Evolutionary conservation across 2,329 filamentous ascomycete genomes (phyloP).

Genomic region (Botrytis elliptica): DNA sequence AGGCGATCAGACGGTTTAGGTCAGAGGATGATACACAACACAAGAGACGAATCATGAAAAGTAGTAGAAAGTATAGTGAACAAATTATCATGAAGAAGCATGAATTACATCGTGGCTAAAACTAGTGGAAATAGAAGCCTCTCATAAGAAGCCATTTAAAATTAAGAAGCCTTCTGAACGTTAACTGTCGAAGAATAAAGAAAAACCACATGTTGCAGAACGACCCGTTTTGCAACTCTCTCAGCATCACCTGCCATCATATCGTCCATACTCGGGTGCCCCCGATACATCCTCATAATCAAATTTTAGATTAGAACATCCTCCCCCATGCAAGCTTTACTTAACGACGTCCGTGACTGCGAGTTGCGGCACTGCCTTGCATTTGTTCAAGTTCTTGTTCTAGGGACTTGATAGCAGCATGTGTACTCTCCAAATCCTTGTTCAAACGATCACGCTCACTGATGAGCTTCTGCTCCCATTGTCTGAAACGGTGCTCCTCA

Average conservation of each 20-base stretch:
- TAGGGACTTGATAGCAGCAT: slow-evolving; percentile 87
- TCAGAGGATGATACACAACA: neutral
- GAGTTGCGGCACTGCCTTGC: slow-evolving; percentile 77
- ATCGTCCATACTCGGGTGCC: slow-evolving; percentile 18
- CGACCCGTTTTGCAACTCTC: slow-evolving; percentile 36
- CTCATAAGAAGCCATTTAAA: slow-evolving; percentile 25
- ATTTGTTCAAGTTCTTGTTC: slow-evolving; percentile 91
- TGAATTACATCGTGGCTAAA: slow-evolving; percentile 42
- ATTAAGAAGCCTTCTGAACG: slow-evolving; percentile 26
- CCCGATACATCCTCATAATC: slow-evolving; percentile 22
- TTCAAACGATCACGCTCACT: slow-evolving; percentile 97
- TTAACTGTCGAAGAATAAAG: slow-evolving; percentile 26
- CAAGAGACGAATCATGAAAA: neutral
- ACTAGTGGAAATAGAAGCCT: slow-evolving; percentile 35
- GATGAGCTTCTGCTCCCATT: slow-evolving; percentile 99
- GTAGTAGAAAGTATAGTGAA: neutral
- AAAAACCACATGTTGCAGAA: slow-evolving; percentile 26
- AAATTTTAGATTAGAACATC: slow-evolving; percentile 18
- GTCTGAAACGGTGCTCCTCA: slow-evolving; percentile 97
- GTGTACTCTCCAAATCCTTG: slow-evolving; percentile 98
- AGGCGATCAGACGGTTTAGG: neutral
- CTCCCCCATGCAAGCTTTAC: neutral
- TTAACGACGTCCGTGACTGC: slow-evolving; percentile 91
- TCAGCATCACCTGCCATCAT: slow-evolving; percentile 30
- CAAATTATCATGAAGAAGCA: slow-evolving; percentile 30